Evolutionary conservation across 495 filamentous ascomycete genomes (phyloP).

Genomic region (Penicillium paradoxum): DNA sequence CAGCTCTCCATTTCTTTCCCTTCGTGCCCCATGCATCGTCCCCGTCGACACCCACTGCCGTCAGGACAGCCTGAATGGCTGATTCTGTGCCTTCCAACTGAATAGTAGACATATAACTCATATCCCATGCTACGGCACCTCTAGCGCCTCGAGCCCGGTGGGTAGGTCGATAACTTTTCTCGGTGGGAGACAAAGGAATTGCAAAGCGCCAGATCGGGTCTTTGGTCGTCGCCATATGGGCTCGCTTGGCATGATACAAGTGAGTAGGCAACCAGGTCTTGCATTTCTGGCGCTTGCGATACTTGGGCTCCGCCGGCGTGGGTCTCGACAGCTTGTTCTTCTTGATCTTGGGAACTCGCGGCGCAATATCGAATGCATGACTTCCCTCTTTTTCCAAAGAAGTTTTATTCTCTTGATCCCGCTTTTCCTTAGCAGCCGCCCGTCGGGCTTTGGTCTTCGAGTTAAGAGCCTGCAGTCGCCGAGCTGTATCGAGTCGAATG

Average conservation of each 20-base stretch:
- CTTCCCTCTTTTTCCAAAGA: constrained; percentile 29
- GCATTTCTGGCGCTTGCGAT: constrained; percentile 75
- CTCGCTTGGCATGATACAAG: constrained; percentile 87
- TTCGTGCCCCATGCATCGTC: constrained; percentile 54
- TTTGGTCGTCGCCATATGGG: constrained; percentile 73
- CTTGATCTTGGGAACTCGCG: constrained; percentile 62
- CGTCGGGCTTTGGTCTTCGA: constrained; percentile 49
- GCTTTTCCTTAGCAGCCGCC: constrained; percentile 29
- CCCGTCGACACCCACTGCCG: constrained; percentile 51
- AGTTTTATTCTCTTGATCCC: constrained; percentile 28
- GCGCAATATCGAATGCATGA: constrained; percentile 38
- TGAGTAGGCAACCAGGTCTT: constrained; percentile 97
- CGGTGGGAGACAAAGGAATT: constrained; percentile 73
- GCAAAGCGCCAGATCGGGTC: constrained; percentile 86
- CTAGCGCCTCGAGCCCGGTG: constrained; percentile 71
- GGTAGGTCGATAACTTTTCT: constrained; percentile 83
- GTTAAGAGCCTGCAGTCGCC: constrained; percentile 62
- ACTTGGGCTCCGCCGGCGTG: constrained; percentile 61
- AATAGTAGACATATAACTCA: constrained; percentile 90
- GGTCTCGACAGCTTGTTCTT: constrained; percentile 65
- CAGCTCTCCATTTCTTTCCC: constrained; percentile 69
- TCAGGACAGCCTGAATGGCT: constrained; percentile 61
- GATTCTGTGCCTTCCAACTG: constrained; percentile 63
- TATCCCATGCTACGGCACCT: constrained; percentile 81
- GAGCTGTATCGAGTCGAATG: constrained; percentile 77